Evolutionary conservation across 1,284 basidiomycete species (phyloP), one percentile per base, ranked within the genome.

Genomic region (Ganoderma boninense): DNA sequence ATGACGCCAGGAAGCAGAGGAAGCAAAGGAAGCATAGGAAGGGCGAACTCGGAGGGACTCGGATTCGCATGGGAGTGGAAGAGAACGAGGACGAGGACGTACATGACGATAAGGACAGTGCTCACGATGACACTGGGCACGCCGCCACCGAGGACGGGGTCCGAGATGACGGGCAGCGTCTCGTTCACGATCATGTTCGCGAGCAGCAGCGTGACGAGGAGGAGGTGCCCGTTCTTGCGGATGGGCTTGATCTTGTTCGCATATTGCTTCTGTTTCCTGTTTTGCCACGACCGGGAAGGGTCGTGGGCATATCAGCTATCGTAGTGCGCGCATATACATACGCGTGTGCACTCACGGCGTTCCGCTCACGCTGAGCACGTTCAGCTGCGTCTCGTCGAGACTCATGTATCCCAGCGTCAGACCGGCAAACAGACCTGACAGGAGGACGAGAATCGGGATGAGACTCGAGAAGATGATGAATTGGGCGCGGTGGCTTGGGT

Each of bases 181-280:
- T 97, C 96, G 81, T 97, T 97, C 75, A 93, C 92, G 75, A 97
- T 95, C 95, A 96, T 95, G 81, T 96, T 95, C 59, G 92, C 90
- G 42, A 96, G 83, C 11, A 96, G 87, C 16, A 96, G 88, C 0
- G 94, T 95, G 70, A 96, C 94, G 66, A 96, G 87, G 6, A 96
- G 86, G 42, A 96, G 83, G 79, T 96, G 94, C 0, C 94, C 94
- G 77, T 96, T 91, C 84, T 92, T 89, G 74, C 96, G 92, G 65
- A 97, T 91, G 18, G 95, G 95, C 79, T 92, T 91, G 77, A 97
- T 97, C 82, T 93, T 92, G 72, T 90, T 88, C 4, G 96, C 96
- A 74, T 95, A 94, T 70, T 84, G 83, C 77, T 92, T 90, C 81
- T 97, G 95, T 75, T 90, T 85, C 57, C 92, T 94, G 72, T 59